phyloP scores from a whole-genome alignment of 352 stramenopile genomes.

The Blastocystis sp. region DNA sequence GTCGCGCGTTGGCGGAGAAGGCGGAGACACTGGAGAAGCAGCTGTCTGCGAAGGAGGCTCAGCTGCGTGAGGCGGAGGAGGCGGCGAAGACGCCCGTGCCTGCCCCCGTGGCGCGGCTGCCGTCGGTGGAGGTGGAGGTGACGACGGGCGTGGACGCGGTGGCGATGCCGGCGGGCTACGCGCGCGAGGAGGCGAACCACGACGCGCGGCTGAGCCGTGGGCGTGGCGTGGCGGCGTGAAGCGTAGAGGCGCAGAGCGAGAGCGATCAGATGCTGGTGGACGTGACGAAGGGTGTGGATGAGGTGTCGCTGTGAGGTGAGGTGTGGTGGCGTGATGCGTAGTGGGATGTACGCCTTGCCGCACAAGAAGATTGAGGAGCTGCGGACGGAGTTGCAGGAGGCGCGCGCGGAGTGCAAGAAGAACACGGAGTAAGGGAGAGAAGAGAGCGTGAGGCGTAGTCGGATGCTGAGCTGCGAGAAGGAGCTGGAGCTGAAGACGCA shows the following conservation, averaged over 20 bases:
- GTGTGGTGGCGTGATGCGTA: conserved; percentile 2
- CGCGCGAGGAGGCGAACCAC: neutral
- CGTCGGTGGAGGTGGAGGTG: neutral
- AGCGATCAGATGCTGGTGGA: conserved; percentile 32
- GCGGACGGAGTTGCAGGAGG: conserved; percentile 13
- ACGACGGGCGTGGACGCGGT: neutral
- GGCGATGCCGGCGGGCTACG: neutral
- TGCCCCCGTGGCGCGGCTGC: neutral
- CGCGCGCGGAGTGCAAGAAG: neutral
- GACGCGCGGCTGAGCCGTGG: conserved; percentile 22
- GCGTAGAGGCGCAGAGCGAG: conserved; percentile 40
- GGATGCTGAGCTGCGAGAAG: conserved; percentile 11
- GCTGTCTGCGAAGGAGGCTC: neutral
- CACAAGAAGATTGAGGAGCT: conserved; percentile 60
- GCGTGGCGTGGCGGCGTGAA: neutral
- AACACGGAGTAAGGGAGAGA: conserved; percentile 21
- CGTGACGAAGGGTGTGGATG: conserved; percentile 19
- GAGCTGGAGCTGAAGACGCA: conserved; percentile 58
- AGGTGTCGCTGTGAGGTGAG: conserved; percentile 8
- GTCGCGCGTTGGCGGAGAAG: neutral
- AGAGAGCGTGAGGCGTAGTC: neutral
- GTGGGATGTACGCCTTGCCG: conserved; percentile 52
- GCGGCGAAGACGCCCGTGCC: neutral
- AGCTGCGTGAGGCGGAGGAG: neutral
- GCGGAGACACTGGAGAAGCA: neutral